phyloP scores from a whole-genome alignment of 1,139 yeast species.

The Yamadazyma taylorii region DNA sequence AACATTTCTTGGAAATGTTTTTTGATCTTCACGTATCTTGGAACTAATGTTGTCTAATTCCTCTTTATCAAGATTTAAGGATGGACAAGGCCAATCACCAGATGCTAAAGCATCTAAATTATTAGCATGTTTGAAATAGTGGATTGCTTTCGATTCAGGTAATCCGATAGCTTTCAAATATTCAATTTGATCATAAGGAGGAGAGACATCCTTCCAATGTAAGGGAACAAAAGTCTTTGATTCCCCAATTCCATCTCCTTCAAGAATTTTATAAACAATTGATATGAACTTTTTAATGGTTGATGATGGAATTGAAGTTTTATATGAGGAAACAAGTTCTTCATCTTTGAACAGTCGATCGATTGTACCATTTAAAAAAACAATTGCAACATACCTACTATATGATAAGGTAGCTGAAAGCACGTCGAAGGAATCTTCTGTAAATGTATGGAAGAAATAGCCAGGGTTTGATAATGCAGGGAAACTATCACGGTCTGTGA shows the following conservation, averaged over 20 bases:
- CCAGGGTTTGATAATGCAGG: slow-evolving; percentile 25
- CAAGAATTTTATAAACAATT: slow-evolving; percentile 24
- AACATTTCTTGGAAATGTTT: slow-evolving; percentile 16
- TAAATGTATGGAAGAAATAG: slow-evolving; percentile 25
- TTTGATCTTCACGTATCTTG: slow-evolving; percentile 8
- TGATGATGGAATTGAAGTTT: slow-evolving; percentile 26
- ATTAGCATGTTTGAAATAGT: slow-evolving; percentile 31
- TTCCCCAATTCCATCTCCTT: slow-evolving; percentile 6
- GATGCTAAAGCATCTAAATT: slow-evolving; percentile 20
- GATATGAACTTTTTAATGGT: slow-evolving; percentile 28
- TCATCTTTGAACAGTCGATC: slow-evolving; percentile 2
- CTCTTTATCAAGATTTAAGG: slow-evolving; percentile 7
- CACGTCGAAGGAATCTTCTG: slow-evolving; percentile 12
- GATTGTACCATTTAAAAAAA: slow-evolving; percentile 22
- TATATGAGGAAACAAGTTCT: slow-evolving; percentile 11
- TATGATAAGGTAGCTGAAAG: slow-evolving; percentile 40
- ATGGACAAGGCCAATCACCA: slow-evolving; percentile 23
- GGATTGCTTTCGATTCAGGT: slow-evolving; percentile 37
- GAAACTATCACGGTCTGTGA: slow-evolving; percentile 28
- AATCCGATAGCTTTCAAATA: slow-evolving; percentile 50
- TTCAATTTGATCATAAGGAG: slow-evolving; percentile 51
- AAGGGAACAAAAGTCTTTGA: slow-evolving; percentile 36
- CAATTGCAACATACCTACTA: slow-evolving; percentile 33
- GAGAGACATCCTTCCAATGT: slow-evolving; percentile 47
- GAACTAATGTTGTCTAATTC: slow-evolving; percentile 9